A percentile compares a stretch with the other conserved stretches of the same genome.
Conservation (phyloP, 2,329 filamentous ascomycete genomes). For the Chrysoporthe deuterocubensis region DNA sequence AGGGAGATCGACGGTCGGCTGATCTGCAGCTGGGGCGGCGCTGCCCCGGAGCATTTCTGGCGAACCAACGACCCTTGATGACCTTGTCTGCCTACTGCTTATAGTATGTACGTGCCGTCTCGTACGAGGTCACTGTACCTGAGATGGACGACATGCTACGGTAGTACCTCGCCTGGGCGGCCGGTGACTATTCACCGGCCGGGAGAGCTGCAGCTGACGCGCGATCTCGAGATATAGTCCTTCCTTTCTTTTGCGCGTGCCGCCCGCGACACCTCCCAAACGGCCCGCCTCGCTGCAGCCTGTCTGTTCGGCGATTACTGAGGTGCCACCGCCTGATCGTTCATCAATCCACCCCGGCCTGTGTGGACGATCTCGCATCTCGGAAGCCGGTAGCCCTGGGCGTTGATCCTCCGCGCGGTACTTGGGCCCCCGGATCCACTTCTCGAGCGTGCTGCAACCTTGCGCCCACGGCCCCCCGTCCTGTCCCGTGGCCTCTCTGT, state of each 20-base stretch:
- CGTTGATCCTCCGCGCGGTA: conserved; percentile 9
- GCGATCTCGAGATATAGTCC: conserved; percentile 17
- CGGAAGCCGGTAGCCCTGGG: conserved; percentile 19
- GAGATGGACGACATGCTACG: background rate
- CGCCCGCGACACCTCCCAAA: conserved; percentile 1
- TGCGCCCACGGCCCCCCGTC: conserved; percentile 24
- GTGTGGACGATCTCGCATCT: conserved; percentile 19
- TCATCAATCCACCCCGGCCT: background rate
- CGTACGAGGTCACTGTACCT: conserved; percentile 5
- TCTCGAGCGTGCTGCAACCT: conserved; percentile 18
- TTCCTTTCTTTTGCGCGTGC: conserved; percentile 18
- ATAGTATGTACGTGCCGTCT: background rate
- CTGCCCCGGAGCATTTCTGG: conserved; percentile 16
- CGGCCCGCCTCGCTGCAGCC: background rate
- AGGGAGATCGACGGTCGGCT: conserved; percentile 30
- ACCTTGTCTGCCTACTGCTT: background rate
- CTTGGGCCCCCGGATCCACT: conserved; percentile 10
- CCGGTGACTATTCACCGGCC: background rate
- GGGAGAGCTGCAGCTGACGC: conserved; percentile 23
- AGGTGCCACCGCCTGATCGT: conserved; percentile 10
- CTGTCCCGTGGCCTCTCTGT: conserved; percentile 27
- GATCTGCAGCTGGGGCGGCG: conserved; percentile 29
- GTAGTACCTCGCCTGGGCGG: background rate
- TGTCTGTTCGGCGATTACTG: background rate
- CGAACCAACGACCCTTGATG: conserved; percentile 8